Evolutionary conservation across 2,329 filamentous ascomycete genomes (phyloP).

Genomic region (Paracoccidioides brasiliensis): DNA sequence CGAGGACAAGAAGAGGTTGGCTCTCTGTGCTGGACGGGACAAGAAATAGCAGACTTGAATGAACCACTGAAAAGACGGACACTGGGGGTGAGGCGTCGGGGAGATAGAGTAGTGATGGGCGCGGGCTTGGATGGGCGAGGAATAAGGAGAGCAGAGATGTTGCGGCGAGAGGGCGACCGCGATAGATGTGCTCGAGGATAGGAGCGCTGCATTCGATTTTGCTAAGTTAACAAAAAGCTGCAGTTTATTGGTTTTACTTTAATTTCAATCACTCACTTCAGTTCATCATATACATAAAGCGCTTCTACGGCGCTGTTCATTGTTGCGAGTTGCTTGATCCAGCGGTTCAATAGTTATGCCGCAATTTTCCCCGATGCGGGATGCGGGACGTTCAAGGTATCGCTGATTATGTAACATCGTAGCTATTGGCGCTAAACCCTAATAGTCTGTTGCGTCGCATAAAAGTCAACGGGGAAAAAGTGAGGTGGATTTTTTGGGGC

Average conservation of each 20-base stretch:
- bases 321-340: slow-evolving; percentile 22
- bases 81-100: slow-evolving; percentile 72
- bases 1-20: slow-evolving; percentile 77
- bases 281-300: slow-evolving; percentile 92
- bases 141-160: slow-evolving; percentile 71
- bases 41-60: slow-evolving; percentile 76
- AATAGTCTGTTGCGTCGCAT: no score
- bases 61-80: slow-evolving; percentile 74
- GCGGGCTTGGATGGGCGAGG: slow-evolving; percentile 65
- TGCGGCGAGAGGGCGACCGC: slow-evolving; percentile 64
- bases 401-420: background rate
- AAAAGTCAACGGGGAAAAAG: no score
- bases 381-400: background rate
- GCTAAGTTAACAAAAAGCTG: slow-evolving; percentile 6
- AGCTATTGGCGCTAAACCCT: background rate
- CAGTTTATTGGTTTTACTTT: background rate
- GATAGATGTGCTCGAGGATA: slow-evolving; percentile 81
- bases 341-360: no score
- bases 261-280: slow-evolving; percentile 51
- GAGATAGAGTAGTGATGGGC: slow-evolving; percentile 77
- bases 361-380: no score
- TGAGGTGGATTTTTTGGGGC: background rate
- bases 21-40: slow-evolving; percentile 75
- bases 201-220: slow-evolving; percentile 48
- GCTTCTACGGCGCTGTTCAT: slow-evolving; percentile 88